Evolutionary conservation across 2,329 filamentous ascomycete species (phyloP).

Genomic region (Xylariaceae sp.): DNA sequence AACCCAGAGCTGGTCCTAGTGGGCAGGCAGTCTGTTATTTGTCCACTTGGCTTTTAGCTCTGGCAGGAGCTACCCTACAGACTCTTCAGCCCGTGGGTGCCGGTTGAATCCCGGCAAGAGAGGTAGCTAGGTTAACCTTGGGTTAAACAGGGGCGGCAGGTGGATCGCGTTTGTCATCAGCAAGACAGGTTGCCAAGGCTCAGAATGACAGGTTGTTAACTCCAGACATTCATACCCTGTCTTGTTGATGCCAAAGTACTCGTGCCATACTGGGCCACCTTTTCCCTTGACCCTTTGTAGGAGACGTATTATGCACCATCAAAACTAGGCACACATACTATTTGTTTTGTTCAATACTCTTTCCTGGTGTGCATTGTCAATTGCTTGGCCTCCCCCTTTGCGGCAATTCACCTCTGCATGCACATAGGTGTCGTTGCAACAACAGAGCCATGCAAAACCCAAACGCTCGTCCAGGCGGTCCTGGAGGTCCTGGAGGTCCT

Average conservation of each 20-base stretch:
- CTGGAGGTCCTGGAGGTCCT: constrained; percentile 9
- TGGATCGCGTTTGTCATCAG: neutral
- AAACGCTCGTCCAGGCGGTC: constrained; percentile 17
- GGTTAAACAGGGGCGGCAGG: neutral
- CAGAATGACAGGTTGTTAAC: constrained; percentile 28
- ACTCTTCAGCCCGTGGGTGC: constrained; percentile 4
- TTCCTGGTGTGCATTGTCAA: neutral
- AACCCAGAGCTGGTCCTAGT: no score
- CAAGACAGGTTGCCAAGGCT: constrained; percentile 18
- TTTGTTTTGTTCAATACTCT: no score
- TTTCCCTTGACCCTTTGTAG: no score
- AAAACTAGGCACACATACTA: no score
- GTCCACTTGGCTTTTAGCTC: no score
- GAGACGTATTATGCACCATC: no score
- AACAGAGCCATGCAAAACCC: constrained; percentile 22
- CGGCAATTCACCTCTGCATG: neutral
- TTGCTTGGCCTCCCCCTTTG: neutral
- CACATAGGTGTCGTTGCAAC: constrained; percentile 5
- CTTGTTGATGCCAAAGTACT: neutral
- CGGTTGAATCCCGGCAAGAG: constrained; percentile 12
- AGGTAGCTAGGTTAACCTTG: constrained; percentile 4
- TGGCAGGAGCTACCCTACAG: no score
- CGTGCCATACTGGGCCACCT: no score
- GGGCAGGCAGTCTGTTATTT: no score
- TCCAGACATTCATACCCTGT: constrained; percentile 1